Conservation (phyloP, 495 filamentous ascomycete species). For the Penicillium atrosanguineum region DNA sequence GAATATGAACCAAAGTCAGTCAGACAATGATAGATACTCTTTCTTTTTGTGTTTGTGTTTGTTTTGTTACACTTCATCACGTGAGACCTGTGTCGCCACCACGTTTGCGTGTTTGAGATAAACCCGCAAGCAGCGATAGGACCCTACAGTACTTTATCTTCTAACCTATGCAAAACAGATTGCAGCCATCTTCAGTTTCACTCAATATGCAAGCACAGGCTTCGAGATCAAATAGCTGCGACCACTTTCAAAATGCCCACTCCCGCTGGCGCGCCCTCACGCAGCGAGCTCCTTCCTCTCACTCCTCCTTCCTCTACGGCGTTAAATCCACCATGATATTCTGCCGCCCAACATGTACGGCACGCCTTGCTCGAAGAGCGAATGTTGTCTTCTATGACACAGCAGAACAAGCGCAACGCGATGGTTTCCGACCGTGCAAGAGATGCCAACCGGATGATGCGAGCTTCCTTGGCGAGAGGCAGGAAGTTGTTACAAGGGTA, state of each 20-base stretch:
- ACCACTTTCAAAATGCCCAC: not conserved
- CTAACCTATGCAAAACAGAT: too few relatives aligned
- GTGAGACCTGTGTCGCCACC: too few relatives aligned
- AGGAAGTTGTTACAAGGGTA: slow-evolving; percentile 11
- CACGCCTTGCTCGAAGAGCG: slow-evolving; percentile 52
- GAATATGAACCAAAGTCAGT: too few relatives aligned
- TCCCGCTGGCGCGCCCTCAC: not conserved
- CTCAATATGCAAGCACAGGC: too few relatives aligned
- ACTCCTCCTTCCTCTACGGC: slow-evolving; percentile 47
- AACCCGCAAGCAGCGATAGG: too few relatives aligned
- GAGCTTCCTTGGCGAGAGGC: slow-evolving; percentile 11
- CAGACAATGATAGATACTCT: too few relatives aligned
- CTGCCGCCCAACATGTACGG: slow-evolving; percentile 53
- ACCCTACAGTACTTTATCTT: too few relatives aligned
- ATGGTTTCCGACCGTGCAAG: slow-evolving; percentile 54
- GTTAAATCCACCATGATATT: slow-evolving; percentile 57
- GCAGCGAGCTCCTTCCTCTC: slow-evolving; percentile 8
- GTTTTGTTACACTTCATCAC: too few relatives aligned
- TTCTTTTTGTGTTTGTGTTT: too few relatives aligned
- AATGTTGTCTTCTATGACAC: slow-evolving; percentile 52
- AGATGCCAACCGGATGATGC: slow-evolving; percentile 46
- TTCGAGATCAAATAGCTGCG: too few relatives aligned
- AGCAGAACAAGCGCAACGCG: slow-evolving; percentile 41
- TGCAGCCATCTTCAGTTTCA: too few relatives aligned
- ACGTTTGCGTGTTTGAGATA: too few relatives aligned